Conservation (phyloP, 1,284 basidiomycete genomes). For the Polyporus tsugae region DNA sequence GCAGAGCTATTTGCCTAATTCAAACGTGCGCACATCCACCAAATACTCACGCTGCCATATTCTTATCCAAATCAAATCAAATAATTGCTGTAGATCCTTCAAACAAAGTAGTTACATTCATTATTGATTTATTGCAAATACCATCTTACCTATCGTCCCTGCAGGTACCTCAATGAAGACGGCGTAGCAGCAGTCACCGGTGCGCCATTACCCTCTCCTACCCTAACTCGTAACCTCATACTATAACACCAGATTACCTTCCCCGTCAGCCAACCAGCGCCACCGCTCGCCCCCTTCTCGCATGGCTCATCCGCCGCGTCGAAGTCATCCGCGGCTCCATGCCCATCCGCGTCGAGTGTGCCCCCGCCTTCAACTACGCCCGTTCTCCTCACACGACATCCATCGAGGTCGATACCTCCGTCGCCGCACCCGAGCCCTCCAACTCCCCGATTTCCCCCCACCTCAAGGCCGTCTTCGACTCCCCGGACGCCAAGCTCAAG, state of each 20-base stretch:
- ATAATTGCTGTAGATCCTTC: constrained; percentile 61
- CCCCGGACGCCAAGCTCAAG: constrained; percentile 54
- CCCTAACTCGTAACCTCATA: not conserved
- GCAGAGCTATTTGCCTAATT: constrained; percentile 88
- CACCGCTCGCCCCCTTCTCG: constrained; percentile 70
- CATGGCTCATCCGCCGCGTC: constrained; percentile 89
- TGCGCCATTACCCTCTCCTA: constrained; percentile 33
- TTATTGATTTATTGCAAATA: not conserved
- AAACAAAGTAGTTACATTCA: constrained; percentile 67
- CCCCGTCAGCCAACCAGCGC: constrained; percentile 65
- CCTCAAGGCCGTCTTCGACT: constrained; percentile 76
- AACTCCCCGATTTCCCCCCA: constrained; percentile 40
- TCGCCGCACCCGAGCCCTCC: constrained; percentile 27
- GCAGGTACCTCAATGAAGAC: constrained; percentile 79
- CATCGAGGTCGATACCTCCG: constrained; percentile 47
- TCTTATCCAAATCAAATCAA: not conserved
- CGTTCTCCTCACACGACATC: constrained; percentile 73
- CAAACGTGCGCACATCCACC: constrained; percentile 65
- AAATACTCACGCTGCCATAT: not conserved
- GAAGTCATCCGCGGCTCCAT: constrained; percentile 85
- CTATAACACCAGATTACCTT: constrained; percentile 67
- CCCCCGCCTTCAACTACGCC: constrained; percentile 94
- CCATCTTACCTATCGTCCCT: not conserved
- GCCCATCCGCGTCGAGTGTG: constrained; percentile 84
- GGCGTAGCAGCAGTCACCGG: constrained; percentile 85